These are phyloP conservation scores for Candida sojae DNA, from an alignment of 1,139 yeast species.

Conservation along the genomic window DNA sequence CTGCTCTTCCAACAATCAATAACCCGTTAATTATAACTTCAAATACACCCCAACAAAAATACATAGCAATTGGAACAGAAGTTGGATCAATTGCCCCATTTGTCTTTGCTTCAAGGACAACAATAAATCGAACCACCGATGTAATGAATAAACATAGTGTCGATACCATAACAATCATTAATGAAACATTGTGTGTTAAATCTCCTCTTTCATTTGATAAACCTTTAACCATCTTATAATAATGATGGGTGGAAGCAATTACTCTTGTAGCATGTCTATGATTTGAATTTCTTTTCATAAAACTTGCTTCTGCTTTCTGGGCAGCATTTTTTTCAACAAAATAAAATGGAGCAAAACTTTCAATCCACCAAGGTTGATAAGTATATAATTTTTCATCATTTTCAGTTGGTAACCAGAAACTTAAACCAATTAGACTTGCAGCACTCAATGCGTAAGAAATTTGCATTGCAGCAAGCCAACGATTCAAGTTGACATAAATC, in stretches of 20 bases:
- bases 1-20: conserved; percentile 47
- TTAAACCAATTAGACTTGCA: conserved; percentile 45
- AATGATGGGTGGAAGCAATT: conserved; percentile 47
- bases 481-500: conserved; percentile 6
- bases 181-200: conserved; percentile 38
- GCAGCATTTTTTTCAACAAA: conserved; percentile 42
- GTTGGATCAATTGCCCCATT: conserved; percentile 21
- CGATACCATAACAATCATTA: conserved; percentile 30
- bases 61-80: conserved; percentile 31
- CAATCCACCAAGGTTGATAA: conserved; percentile 53
- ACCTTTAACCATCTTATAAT: conserved; percentile 42
- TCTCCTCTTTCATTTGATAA: conserved; percentile 41
- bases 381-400: conserved; percentile 46
- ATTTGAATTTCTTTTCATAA: conserved; percentile 45
- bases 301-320: conserved; percentile 40
- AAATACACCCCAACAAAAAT: conserved; percentile 41
- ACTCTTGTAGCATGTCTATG: conserved; percentile 47
- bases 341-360: conserved; percentile 43
- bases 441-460: conserved; percentile 59
- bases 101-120: conserved; percentile 30
- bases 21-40: conserved; percentile 36
- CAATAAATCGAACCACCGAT: conserved; percentile 33
- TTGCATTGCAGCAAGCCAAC: conserved; percentile 50
- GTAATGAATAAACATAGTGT: conserved; percentile 35
- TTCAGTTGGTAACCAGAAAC: conserved; percentile 57